phyloP scores from a whole-genome alignment of 169 alveolate species.

The Theileria orientalis region DNA sequence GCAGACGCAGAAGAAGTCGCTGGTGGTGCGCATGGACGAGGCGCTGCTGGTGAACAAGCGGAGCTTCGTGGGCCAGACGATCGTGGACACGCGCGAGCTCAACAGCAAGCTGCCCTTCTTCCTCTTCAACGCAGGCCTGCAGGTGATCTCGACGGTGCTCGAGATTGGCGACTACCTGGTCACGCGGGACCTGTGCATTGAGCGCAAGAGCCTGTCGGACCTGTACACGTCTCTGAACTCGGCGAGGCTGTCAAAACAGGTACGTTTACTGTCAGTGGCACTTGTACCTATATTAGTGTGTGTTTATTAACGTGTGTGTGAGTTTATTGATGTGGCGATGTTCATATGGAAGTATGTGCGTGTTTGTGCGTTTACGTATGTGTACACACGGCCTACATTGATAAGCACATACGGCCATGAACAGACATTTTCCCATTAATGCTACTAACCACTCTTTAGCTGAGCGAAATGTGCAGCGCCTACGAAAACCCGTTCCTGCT shows the following conservation, averaged over 20 bases:
- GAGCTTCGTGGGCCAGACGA: slow-evolving; percentile 40
- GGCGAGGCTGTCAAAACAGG: slow-evolving; percentile 80
- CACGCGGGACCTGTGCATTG: slow-evolving; percentile 82
- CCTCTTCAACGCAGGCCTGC: slow-evolving; percentile 75
- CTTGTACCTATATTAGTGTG: background rate
- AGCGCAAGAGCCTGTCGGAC: slow-evolving; percentile 78
- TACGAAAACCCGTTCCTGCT: slow-evolving; percentile 53
- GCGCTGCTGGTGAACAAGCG: slow-evolving; percentile 17
- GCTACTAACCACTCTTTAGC: background rate
- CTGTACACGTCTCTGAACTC: slow-evolving; percentile 69
- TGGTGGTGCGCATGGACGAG: slow-evolving; percentile 43
- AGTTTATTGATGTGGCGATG: background rate
- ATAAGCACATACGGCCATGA: too few relatives aligned
- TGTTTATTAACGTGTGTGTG: background rate
- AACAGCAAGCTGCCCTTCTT: slow-evolving; percentile 77
- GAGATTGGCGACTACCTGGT: slow-evolving; percentile 82
- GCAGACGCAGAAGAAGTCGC: slow-evolving; percentile 41
- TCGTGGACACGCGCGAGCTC: slow-evolving; percentile 80
- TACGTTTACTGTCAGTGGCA: background rate
- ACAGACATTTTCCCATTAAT: too few relatives aligned
- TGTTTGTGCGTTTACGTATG: too few relatives aligned
- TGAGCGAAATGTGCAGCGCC: slow-evolving; percentile 58
- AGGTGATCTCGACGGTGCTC: slow-evolving; percentile 74
- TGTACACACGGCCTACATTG: too few relatives aligned
- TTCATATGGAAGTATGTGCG: too few relatives aligned